Conservation (phyloP, 805 yeast genomes). For the Debaryomyces tyrocola region DNA sequence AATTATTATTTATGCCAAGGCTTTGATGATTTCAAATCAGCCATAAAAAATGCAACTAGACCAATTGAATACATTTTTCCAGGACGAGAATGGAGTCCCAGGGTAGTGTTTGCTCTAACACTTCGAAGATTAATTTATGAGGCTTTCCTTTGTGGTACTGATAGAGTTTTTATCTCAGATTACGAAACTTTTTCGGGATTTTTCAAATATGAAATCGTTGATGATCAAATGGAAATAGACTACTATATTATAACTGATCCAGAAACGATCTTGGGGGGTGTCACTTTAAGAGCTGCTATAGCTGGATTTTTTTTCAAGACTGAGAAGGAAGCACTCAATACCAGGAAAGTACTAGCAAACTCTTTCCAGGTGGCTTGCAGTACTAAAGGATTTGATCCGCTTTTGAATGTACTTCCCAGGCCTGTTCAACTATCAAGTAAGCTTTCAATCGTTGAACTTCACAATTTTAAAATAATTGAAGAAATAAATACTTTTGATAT, state of each 20-base stretch:
- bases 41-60: neutral
- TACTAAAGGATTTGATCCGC: too few species aligned
- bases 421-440: too few species aligned
- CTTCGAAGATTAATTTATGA: slow-evolving; percentile 1
- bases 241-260: slow-evolving; percentile 5
- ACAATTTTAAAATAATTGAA: too few species aligned
- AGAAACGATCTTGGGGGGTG: too few species aligned
- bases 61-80: neutral
- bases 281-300: too few species aligned
- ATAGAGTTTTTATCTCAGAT: slow-evolving; percentile 3
- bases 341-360: too few species aligned
- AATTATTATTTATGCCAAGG: neutral
- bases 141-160: slow-evolving; percentile 3
- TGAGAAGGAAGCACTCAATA: too few species aligned
- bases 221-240: slow-evolving; percentile 3
- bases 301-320: too few species aligned
- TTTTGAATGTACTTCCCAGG: too few species aligned
- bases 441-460: too few species aligned
- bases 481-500: too few species aligned
- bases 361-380: too few species aligned
- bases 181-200: slow-evolving; percentile 3
- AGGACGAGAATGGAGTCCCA: neutral
- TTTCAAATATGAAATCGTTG: slow-evolving; percentile 2
- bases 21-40: neutral
- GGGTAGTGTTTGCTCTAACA: slow-evolving; percentile 1